Base-by-base conservation (phyloP, 2,329 filamentous ascomycete species). In the Pseudogymnoascus sp. region DNA sequence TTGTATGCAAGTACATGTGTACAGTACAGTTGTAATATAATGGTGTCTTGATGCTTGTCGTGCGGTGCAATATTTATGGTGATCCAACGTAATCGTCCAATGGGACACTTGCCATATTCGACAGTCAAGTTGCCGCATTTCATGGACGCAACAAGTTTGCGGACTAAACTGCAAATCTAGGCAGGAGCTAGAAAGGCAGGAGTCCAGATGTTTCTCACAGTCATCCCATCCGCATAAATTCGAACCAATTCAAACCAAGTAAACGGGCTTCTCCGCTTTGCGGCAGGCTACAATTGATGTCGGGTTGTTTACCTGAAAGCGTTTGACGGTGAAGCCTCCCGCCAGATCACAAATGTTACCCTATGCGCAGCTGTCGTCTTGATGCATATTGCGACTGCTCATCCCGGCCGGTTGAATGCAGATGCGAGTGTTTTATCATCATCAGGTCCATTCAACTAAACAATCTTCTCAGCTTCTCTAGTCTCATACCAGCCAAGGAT, bases 11-110 rank as follows among this genome's bases (percentile, higher is more conserved):
- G 21, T 21, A 21, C 48, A 55, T 33, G 48, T 21, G 21, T 21
- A 21, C 21, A 21, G 21, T 17, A 55, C 48, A 17, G 48, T 55
- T 17, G 48, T 55, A 55, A 55, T 55, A 55, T 55, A 17, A 29
- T 33, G 48, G 48, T 55, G 48, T 55, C 48, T 55, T 31, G 29
- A 55, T 55, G 48, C 48, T 55, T 33, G 48, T 55, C 48, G 29
- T 55, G 48, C 48, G 48, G n/a, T 55, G n/a, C 29, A 55, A 55
- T 33, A 55, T 55, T 55, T 27, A 21, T 33, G 48, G 6, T 55
- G 29, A 21, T 31, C 44, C 44, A 33, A 27, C 33, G n/a, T 15
- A 55, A 55, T 55, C 29, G 15, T 33, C 48, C 48, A 55, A 55
- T 33, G 48, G n/a, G 29, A 33, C 48, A 55, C 48, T 33, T 55